Percentiles rank a stretch among this genome's conserved stretches.
Evolutionary conservation across 139 green algal genomes (phyloP).

Genomic region (Klebsormidium nitens): DNA sequence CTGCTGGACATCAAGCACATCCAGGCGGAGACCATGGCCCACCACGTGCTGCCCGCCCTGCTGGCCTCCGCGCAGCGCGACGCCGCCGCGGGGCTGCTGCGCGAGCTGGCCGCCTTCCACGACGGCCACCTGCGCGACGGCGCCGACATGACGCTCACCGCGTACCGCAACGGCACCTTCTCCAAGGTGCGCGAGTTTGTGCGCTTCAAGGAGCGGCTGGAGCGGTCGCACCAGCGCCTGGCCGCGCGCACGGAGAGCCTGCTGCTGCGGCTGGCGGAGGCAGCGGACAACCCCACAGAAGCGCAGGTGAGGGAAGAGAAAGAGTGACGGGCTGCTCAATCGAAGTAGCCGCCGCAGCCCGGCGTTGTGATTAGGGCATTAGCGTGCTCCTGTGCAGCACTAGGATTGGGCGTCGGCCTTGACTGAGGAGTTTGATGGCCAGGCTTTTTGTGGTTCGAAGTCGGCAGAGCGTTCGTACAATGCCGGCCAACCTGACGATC

Average conservation of each 20-base stretch:
- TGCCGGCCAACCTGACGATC: no score
- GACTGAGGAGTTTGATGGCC: no score
- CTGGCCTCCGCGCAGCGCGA: conserved; percentile 9
- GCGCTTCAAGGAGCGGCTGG: conserved; percentile 22
- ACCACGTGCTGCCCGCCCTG: conserved; percentile 22
- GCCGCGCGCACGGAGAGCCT: not conserved
- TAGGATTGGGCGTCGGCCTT: no score
- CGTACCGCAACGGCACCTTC: conserved; percentile 28
- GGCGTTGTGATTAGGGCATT: no score
- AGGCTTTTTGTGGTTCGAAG: no score
- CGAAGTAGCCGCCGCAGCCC: no score
- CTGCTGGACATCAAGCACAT: conserved; percentile 34
- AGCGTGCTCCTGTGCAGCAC: no score
- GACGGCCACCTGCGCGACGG: conserved; percentile 19
- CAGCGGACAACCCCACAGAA: conserved; percentile 3
- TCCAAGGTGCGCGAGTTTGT: conserved; percentile 36
- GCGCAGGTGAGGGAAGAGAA: no score
- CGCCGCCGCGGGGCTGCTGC: conserved; percentile 6
- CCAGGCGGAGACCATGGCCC: conserved; percentile 17
- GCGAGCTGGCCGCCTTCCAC: conserved; percentile 16
- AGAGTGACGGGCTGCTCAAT: no score
- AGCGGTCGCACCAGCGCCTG: conserved; percentile 23
- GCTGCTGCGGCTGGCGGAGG: conserved; percentile 3
- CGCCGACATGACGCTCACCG: conserved; percentile 14
- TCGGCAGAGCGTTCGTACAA: no score